phyloP scores from a whole-genome alignment of 306 rosid species.

The Vigna nakashimae region DNA sequence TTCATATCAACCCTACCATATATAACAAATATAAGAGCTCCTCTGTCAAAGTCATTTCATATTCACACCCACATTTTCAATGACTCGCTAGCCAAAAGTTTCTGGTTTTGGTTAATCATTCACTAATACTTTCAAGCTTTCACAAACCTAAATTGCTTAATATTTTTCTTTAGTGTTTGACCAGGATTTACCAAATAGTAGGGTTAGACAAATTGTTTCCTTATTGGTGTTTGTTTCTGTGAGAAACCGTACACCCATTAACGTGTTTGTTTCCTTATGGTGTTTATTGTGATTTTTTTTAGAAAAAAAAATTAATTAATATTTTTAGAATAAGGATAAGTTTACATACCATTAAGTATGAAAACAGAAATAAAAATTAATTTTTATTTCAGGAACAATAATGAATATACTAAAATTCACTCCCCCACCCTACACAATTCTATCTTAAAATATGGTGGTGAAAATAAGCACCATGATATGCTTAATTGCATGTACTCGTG shows the following conservation, averaged over 20 bases:
- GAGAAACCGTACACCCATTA: too few species aligned
- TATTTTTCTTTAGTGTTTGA: constrained; percentile 5
- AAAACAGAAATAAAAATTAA: too few species aligned
- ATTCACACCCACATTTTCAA: constrained; percentile 17
- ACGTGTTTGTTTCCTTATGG: too few species aligned
- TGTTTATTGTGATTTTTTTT: too few species aligned
- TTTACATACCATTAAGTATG: too few species aligned
- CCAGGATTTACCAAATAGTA: constrained; percentile 10
- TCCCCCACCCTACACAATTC: too few species aligned
- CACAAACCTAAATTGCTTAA: neutral
- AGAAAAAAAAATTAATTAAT: too few species aligned
- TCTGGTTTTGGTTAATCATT: neutral
- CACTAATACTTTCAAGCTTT: neutral
- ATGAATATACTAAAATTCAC: too few species aligned
- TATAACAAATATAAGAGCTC: neutral
- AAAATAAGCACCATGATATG: neutral
- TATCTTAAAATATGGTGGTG: neutral
- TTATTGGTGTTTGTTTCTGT: neutral
- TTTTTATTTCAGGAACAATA: too few species aligned
- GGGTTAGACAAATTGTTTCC: neutral
- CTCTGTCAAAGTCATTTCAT: constrained; percentile 12
- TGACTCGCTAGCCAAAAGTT: neutral
- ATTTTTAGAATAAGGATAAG: too few species aligned
- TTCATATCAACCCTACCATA: neutral
- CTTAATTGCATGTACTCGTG: neutral